Base-by-base conservation (phyloP, 2,329 filamentous ascomycete genomes). In the Byssoonygena ceratinophila region DNA sequence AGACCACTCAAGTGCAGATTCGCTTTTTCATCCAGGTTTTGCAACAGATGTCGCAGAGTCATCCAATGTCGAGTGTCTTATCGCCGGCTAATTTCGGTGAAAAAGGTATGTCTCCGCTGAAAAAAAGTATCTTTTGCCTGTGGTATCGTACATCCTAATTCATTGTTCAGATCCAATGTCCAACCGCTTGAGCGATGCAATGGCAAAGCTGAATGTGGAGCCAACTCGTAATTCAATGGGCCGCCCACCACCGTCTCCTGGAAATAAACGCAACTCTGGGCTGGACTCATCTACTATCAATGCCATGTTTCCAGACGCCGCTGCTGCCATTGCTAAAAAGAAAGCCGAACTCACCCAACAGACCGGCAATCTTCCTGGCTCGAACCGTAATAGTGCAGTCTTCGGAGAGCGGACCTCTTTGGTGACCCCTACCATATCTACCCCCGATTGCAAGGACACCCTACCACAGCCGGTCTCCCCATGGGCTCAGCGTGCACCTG, bases 11-110 rank as follows among this genome's bases (percentile, higher is more conserved):
- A 72, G 91, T 98, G 56, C 92, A 98, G 74, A 95, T 97, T 66
- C 84, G 92, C 52, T 98, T 98, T 77, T 98, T 98, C 72, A 97
- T 97, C 61, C 91, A 97, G 71, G 89, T 98, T 44, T 76, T 98
- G 61, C 90, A 97, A 74, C 92, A 98, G 70, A 98, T 97, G 92
- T 90, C 90, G 58, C 95, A 96, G 74, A 94, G 84, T 64, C 90
- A 97, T 69, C 92, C 92, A 25, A 94, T 97, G 87, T 94, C 91
- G 32, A 87, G 91, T 50, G 85, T 98, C 34, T 72, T 98, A 49
- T 97, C 92, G 25, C 92, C 92, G 27, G 85, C 92, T 52, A 94
- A 89, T 66, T 96, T 97, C 69, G 77, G 77, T 49, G 92, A 97
- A 67, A 97, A 96, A 76, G 89, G 89, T 92, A 71, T 63, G 74